A percentile compares a stretch with the other conserved stretches of the same genome.
Evolutionary conservation across 2,329 filamentous ascomycete species (phyloP).

Genomic region (Hortaea werneckii): DNA sequence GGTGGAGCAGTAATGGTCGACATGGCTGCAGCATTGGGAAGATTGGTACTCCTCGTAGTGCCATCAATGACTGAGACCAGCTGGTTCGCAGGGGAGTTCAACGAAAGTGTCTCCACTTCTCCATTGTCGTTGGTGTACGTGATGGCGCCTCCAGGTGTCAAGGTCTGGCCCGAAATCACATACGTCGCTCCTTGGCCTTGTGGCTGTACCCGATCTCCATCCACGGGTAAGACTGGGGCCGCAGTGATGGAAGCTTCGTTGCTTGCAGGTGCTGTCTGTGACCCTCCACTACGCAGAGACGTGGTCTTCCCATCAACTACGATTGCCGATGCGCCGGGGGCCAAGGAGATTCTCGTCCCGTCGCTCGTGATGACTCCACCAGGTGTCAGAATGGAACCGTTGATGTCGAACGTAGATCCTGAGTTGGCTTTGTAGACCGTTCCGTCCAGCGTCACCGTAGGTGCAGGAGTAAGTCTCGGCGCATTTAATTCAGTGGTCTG

Average conservation of each 20-base stretch:
- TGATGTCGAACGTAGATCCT: constrained; percentile 25
- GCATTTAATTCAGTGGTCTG: constrained; percentile 25
- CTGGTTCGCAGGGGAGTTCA: constrained; percentile 10
- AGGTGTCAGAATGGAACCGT: constrained; percentile 14
- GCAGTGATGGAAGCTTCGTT: constrained; percentile 15
- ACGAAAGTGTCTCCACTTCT: constrained; percentile 16
- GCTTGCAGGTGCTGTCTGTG: neutral
- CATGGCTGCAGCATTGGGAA: neutral
- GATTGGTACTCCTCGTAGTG: constrained; percentile 4
- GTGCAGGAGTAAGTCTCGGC: constrained; percentile 21
- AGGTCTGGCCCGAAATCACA: constrained; percentile 12
- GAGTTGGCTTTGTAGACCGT: constrained; percentile 20
- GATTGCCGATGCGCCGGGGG: constrained; percentile 11
- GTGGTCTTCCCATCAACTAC: constrained; percentile 16
- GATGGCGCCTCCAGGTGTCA: constrained; percentile 16
- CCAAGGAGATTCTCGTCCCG: constrained; percentile 17
- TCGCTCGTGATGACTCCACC: constrained; percentile 14
- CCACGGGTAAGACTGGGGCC: constrained; percentile 20
- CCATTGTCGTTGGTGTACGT: constrained; percentile 15
- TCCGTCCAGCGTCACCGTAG: constrained; percentile 20
- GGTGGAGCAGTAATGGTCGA: constrained; percentile 19
- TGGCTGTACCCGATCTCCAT: constrained; percentile 15
- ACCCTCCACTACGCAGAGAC: constrained; percentile 2
- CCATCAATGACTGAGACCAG: constrained; percentile 18
- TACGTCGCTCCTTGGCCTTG: constrained; percentile 23